Evolutionary conservation across 257 asterid genomes (phyloP), one percentile per base, ranked within the genome.

Genomic region (Fraxinus pennsylvanica): DNA sequence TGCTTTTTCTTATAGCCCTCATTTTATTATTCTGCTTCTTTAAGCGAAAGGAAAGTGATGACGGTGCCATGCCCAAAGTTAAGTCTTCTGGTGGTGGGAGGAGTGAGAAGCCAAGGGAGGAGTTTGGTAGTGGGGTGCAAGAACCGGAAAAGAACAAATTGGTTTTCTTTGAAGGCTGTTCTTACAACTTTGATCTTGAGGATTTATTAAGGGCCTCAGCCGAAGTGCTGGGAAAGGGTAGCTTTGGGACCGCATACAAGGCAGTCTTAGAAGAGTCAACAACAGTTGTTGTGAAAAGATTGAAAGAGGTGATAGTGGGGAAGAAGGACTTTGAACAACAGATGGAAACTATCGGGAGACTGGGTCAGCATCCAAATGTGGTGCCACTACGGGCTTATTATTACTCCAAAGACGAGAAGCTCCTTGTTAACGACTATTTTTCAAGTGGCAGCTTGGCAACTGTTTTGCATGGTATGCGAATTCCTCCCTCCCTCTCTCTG

Each of bases 401-500:
- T 80, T 94, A 91, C 88, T 94, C 99, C 86, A 94, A 94, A 87
- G 99, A 94, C 74, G 99, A 94, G 77, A 94, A 94, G 91, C 97
- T 94, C 65, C 88, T 94, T 21, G 97, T 94, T 35, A 87, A 87
- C 76, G 99, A 91, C 85, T 89, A 89, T 86, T 91, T 88, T 83
- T 72, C 96, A 10, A 88, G 77, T 35, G 90, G 99, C 71, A 92
- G 94, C 91, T 89, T 94, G 88, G 88, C 97, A 2, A 67, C 89
- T 38, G 87, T 90, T 41, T 84, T 94, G 85, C 99, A 94, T 71
- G 97, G 98, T 94, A 91, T 66, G 80, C 67, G 5, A 38, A 68
- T 73, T 76, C 32, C 79, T 41, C 33, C 30, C 45, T 70, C 68
- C 69, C 19, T 71, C 39, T 70, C 83, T 57, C 82, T 33, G 74